A percentile compares a stretch with the other conserved stretches of the same genome.
These are phyloP conservation scores for Entomortierella chlamydospora DNA, from an alignment of 192 early-diverging fungal genomes.

Conservation along the genomic window DNA sequence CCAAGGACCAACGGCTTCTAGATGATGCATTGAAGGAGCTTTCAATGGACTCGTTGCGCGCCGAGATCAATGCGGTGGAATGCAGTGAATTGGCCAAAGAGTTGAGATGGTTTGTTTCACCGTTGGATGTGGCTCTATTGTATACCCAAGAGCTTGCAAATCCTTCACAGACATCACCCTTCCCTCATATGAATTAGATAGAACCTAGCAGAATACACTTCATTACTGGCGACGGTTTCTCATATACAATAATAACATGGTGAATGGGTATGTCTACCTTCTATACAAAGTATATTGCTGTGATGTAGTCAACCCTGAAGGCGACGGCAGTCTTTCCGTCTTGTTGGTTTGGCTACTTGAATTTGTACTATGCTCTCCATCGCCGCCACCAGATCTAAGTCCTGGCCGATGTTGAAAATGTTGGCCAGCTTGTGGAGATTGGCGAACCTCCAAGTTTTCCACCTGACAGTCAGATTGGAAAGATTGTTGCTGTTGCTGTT, in stretches of 20 bases:
- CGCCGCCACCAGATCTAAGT: background rate
- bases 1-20: constrained; percentile 9
- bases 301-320: background rate
- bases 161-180: constrained; percentile 1
- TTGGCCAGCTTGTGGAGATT: background rate
- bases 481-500: background rate
- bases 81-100: constrained; percentile 25
- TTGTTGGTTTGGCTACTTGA: background rate
- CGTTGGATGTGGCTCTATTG: constrained; percentile 24
- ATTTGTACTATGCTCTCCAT: background rate
- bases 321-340: background rate
- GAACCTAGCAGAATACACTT: too few species aligned
- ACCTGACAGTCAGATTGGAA: background rate
- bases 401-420: background rate
- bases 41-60: background rate
- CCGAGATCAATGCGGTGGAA: constrained; percentile 22
- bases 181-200: constrained; percentile 2
- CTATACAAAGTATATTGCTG: background rate
- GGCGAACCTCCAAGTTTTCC: background rate
- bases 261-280: background rate
- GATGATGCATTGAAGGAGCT: constrained; percentile 30
- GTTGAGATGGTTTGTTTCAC: constrained; percentile 35
- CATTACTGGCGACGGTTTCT: too few species aligned
- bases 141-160: constrained; percentile 8
- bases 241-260: background rate